Conservation (phyloP, 345 rosid species). For the Lepidium sativum region DNA sequence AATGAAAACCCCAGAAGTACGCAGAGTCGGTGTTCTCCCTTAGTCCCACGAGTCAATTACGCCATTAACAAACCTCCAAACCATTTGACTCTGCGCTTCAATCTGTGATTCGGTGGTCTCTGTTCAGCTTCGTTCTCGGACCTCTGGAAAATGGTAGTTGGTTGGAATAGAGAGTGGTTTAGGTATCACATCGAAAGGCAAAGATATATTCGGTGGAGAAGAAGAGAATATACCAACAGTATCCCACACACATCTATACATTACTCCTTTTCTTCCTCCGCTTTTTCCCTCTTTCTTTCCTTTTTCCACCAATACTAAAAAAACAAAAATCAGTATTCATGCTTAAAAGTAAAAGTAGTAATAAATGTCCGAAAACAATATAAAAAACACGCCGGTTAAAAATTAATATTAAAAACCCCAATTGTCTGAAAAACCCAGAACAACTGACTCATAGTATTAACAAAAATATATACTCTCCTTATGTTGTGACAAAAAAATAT, state of each 20-base stretch:
- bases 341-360: too few species aligned
- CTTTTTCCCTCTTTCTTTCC: conserved; percentile 13
- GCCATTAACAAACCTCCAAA: conserved; percentile 45
- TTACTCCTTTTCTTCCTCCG: conserved; percentile 5
- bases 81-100: conserved; percentile 31
- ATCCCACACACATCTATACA: conserved; percentile 25
- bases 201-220: conserved; percentile 21
- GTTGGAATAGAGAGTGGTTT: neutral
- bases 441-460: neutral
- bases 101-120: neutral
- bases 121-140: neutral
- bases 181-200: conserved; percentile 16
- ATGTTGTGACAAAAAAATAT: too few species aligned
- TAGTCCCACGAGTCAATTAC: conserved; percentile 43
- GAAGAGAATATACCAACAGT: conserved; percentile 52
- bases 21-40: conserved; percentile 41
- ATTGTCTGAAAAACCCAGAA: neutral
- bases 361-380: too few species aligned
- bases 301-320: neutral
- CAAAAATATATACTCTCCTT: too few species aligned
- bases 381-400: too few species aligned
- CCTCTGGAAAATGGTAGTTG: neutral
- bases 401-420: too few species aligned
- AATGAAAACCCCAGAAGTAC: conserved; percentile 5
- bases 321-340: too few species aligned